Base-by-base conservation (phyloP, 495 filamentous ascomycete genomes). In the Pseudotulostoma volvatum region DNA sequence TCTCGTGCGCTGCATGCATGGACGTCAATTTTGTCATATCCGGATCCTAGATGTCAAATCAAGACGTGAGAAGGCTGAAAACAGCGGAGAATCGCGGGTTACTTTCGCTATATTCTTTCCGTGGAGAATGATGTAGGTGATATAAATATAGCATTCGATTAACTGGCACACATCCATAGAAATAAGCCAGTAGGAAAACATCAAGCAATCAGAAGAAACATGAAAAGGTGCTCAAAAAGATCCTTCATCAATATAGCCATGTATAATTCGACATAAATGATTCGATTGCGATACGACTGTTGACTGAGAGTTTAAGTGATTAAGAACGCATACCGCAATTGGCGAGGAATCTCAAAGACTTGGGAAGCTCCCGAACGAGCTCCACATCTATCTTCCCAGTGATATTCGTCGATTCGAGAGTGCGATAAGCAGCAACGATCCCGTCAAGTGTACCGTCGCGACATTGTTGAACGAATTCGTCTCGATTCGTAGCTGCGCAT, bases 1-100 rank as follows among this genome's bases (percentile, higher is more conserved):
- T 53, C 59, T 39, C 68, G 69, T 1, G 65, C 63, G 11, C 70
- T 78, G 64, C 81, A 87, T 23, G 76, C 77, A 39, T 72, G 57
- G 20, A 85, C 66, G 51, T 79, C 72, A 39, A 90, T 62, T 57
- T 84, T 77, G 56, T 90, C 84, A 57, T 88, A 90, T 15, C 84
- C 84, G 28, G 83, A 80, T 31, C 74, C 76, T 73, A 38, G 31
- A 42, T n/a, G n/a, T n/a, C n/a, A n/a, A n/a, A n/a, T n/a, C n/a
- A n/a, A n/a, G n/a, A 37, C 32, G 5, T 13, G 19, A 23, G 37
- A 14, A 19, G 28, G 13, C 36, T 36, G 18, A 13, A 18, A 31
- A n/a, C 31, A 18, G 18, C 21, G 34, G 9, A 16, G 44, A 8
- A 19, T 7, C n/a, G n/a, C n/a, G n/a, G n/a, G n/a, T n/a, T n/a